Conservation (phyloP, 148 eudicot genomes). For the Spergularia marina region DNA sequence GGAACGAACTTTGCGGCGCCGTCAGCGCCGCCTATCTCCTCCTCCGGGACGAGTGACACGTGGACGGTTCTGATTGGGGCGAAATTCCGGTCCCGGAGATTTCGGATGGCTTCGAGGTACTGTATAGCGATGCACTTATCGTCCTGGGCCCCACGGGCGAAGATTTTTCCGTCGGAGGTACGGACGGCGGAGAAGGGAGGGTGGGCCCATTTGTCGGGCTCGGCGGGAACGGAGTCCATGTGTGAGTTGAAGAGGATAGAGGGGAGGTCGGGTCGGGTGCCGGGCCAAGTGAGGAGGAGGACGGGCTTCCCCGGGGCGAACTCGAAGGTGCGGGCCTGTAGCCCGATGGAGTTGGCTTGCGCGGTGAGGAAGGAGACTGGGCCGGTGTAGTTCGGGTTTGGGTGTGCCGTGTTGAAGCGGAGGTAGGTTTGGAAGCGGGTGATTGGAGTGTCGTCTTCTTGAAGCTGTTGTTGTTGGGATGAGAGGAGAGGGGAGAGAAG, state of each 20-base stretch:
- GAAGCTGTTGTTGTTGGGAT: not conserved
- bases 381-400: constrained; percentile 63
- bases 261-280: constrained; percentile 67
- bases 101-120: constrained; percentile 71
- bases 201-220: constrained; percentile 65
- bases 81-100: constrained; percentile 26
- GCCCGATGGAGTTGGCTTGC: constrained; percentile 49
- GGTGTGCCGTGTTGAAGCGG: constrained; percentile 84
- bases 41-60: constrained; percentile 70
- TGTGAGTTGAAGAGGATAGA: constrained; percentile 87
- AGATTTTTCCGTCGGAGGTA: constrained; percentile 52
- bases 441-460: constrained; percentile 21
- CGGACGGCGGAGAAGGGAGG: constrained; percentile 59
- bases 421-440: constrained; percentile 69
- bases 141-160: constrained; percentile 84
- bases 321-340: constrained; percentile 42
- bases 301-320: constrained; percentile 56
- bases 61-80: constrained; percentile 54
- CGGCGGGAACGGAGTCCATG: constrained; percentile 91
- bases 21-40: constrained; percentile 76
- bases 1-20: constrained; percentile 58
- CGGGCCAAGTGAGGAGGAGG: constrained; percentile 68
- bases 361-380: constrained; percentile 53
- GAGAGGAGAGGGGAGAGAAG: constrained; percentile 12
- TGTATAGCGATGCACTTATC: constrained; percentile 80